A percentile compares a stretch with the other conserved stretches of the same genome.
These are phyloP conservation scores for Phallus indusiatus DNA, from an alignment of 768 basidiomycete species.

Conservation along the genomic window DNA sequence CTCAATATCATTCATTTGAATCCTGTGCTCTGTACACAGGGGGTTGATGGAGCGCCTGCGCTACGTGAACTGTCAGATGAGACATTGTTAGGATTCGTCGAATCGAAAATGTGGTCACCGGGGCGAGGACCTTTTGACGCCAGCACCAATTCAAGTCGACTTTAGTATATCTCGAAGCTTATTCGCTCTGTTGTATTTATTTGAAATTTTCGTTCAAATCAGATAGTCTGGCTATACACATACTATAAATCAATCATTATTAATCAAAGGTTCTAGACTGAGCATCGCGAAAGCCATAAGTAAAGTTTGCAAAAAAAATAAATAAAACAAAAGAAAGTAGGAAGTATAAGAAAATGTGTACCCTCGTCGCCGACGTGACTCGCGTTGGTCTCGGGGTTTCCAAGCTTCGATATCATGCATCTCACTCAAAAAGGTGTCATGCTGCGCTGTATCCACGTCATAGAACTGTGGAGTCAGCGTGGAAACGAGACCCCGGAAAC, in stretches of 20 bases:
- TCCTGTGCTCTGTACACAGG: not conserved
- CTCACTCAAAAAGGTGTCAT: not conserved
- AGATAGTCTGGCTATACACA: too few relatives aligned
- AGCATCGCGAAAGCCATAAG: too few relatives aligned
- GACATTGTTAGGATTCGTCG: not conserved
- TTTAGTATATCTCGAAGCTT: not conserved
- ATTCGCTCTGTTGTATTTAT: too few relatives aligned
- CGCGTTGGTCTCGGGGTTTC: too few relatives aligned
- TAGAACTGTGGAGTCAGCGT: not conserved
- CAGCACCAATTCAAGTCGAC: not conserved
- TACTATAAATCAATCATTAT: too few relatives aligned
- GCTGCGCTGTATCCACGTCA: not conserved
- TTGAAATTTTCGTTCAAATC: too few relatives aligned
- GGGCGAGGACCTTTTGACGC: not conserved
- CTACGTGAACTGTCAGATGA: conserved; percentile 7
- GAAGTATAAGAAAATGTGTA: too few relatives aligned
- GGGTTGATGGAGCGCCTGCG: not conserved
- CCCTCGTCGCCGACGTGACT: too few relatives aligned
- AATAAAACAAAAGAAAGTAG: too few relatives aligned
- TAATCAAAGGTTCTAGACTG: too few relatives aligned
- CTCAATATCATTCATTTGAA: not conserved
- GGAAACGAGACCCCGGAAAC: not conserved
- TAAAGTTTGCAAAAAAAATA: too few relatives aligned
- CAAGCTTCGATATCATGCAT: not conserved
- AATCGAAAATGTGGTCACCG: conserved; percentile 7